These are phyloP conservation scores for Chytriomyces confervae DNA, from an alignment of 192 early-diverging fungal genomes.

Conservation along the genomic window DNA sequence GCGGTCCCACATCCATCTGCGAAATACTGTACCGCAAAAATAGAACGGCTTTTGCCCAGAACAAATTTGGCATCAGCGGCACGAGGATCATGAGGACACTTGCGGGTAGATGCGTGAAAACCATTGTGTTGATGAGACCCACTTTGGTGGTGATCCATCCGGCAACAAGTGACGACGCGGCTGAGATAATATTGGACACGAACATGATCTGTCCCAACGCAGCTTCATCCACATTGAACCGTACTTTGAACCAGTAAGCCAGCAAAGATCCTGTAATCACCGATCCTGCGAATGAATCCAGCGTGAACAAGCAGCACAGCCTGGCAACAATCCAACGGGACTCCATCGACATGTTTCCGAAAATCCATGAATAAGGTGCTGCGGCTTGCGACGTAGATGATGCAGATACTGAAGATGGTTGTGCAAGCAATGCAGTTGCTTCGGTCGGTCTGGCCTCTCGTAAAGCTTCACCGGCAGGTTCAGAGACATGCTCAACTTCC, in stretches of 20 bases:
- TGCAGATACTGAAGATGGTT: neutral
- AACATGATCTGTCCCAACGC: slow-evolving; percentile 36
- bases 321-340: slow-evolving; percentile 22
- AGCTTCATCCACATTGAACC: slow-evolving; percentile 32
- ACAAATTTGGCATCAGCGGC: slow-evolving; percentile 36
- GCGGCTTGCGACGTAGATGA: neutral
- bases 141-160: slow-evolving; percentile 15
- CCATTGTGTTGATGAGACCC: slow-evolving; percentile 40
- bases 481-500: neutral
- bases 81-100: slow-evolving; percentile 33
- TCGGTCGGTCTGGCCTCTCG: neutral
- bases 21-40: slow-evolving; percentile 33
- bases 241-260: slow-evolving; percentile 35
- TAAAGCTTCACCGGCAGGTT: neutral
- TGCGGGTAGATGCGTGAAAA: slow-evolving; percentile 40
- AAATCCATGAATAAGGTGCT: neutral
- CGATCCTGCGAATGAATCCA: slow-evolving; percentile 32
- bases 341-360: slow-evolving; percentile 9
- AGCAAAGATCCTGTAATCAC: slow-evolving; percentile 37
- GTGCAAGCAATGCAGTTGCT: neutral
- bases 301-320: slow-evolving; percentile 28
- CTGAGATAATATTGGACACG: slow-evolving; percentile 33
- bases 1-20: slow-evolving; percentile 34
- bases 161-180: slow-evolving; percentile 17
- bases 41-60: slow-evolving; percentile 18